Evolutionary conservation across 179 eudicot genomes (phyloP), one percentile per base, ranked within the genome.

Genomic region (Amaranthus tricolor): DNA sequence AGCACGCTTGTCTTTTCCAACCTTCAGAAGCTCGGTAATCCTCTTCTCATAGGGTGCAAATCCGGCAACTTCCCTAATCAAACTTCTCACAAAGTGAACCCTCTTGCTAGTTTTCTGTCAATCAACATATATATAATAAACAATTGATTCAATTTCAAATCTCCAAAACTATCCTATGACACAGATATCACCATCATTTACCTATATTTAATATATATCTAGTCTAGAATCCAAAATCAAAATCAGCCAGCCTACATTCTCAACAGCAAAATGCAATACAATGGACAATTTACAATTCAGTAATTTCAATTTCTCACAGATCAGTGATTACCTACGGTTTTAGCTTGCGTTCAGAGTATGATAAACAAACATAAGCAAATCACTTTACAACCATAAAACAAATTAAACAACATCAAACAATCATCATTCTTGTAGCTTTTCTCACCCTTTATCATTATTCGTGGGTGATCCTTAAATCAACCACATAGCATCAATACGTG

Each of bases 21-120:
- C 77, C 24, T 74, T 73, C 62, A 78, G 70, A 44, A 78, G 74
- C 74, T 78, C 77, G 8, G 81, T 78, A 31, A 78, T 78, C 53
- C 81, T 78, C 81, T 78, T 78, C 56, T 78, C 81, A 60, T 78
- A 78, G 3, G 81, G 77, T 12, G 77, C 74, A 83, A 84, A 80
- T 7, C 89, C 87, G 70, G 89, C 89, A 24, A 88, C 92, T 78
- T 90, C 92, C 76, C 92, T 84, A 57, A 89, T 87, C 68, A 90
- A 73, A 68, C 51, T 82, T 85, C 93, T 89, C 66, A 85, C 85
- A 64, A 85, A 85, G 49, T 72, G 78, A 45, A 83, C 79, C 74
- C 87, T 82, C 77, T 83, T 85, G 82, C 92, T 88, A 8, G 85
- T 87, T 89, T 87, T 84, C 92, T 87, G 68, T 31, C 47, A 24